Conservation (phyloP, 2,329 filamentous ascomycete genomes). For the Phaeomoniella chlamydospora region DNA sequence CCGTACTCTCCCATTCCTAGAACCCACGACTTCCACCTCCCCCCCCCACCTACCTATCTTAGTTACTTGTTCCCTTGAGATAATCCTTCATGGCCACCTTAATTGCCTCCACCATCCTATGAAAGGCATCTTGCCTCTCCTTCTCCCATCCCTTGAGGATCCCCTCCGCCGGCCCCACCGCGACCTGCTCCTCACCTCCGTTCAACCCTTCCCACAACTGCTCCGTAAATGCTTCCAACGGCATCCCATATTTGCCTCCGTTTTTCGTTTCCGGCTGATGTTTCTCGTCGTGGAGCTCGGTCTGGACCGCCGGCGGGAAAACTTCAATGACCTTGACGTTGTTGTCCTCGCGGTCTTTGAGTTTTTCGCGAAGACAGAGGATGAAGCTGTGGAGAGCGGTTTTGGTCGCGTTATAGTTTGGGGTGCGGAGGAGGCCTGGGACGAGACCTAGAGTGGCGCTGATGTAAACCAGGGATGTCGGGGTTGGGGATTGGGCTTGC, state of each 20-base stretch:
- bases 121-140: background rate
- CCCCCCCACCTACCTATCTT: too few species aligned
- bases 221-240: constrained; percentile 28
- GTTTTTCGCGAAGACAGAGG: constrained; percentile 29
- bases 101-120: background rate
- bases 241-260: constrained; percentile 33
- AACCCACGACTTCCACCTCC: too few species aligned
- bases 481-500: constrained; percentile 11
- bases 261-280: constrained; percentile 25
- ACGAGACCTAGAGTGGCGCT: constrained; percentile 31
- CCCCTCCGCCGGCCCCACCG: constrained; percentile 14
- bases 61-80: background rate
- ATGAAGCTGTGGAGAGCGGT: constrained; percentile 35
- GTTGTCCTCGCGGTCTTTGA: constrained; percentile 18
- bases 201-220: constrained; percentile 29
- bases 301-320: constrained; percentile 26
- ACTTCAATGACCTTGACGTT: constrained; percentile 32
- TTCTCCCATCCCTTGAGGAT: background rate
- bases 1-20: too few species aligned
- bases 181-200: constrained; percentile 26
- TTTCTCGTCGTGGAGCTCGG: constrained; percentile 36
- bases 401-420: constrained; percentile 37
- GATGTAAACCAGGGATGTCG: constrained; percentile 21
- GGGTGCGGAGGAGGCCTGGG: constrained; percentile 29
- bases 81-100: background rate